A percentile compares a stretch with the other conserved stretches of the same genome.
phyloP scores from a whole-genome alignment of 345 rosid species.

The Euphorbia tirucalli region DNA sequence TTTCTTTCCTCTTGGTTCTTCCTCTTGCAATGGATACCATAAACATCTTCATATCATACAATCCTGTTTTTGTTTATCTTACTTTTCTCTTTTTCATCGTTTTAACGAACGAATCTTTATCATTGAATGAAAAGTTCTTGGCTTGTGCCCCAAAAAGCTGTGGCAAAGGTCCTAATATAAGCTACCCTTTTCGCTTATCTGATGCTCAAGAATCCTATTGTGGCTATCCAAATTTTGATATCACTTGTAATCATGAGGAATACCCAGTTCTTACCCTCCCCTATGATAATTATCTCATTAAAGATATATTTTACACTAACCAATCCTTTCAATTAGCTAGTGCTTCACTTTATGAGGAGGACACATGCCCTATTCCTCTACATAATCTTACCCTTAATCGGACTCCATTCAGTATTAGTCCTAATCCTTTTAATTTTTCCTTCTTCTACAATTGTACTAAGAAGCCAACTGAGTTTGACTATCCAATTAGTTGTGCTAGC shows the following conservation, averaged over 20 bases:
- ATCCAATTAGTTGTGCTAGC: too few species aligned
- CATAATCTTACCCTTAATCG: conserved; percentile 42
- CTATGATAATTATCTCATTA: conserved; percentile 39
- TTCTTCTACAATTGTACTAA: conserved; percentile 54
- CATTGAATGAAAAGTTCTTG: neutral
- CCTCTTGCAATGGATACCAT: conserved; percentile 21
- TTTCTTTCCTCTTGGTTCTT: conserved; percentile 42
- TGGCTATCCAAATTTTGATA: conserved; percentile 49
- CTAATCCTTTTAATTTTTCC: conserved; percentile 22
- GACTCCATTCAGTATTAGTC: conserved; percentile 42
- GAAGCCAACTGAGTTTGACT: too few species aligned
- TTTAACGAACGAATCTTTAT: neutral
- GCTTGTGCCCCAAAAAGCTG: conserved; percentile 21
- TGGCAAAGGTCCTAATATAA: conserved; percentile 45
- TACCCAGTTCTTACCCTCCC: conserved; percentile 44
- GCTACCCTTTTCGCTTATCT: conserved; percentile 51
- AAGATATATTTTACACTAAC: conserved; percentile 35
- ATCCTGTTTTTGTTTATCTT: neutral
- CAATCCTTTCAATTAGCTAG: conserved; percentile 36
- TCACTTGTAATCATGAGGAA: conserved; percentile 35
- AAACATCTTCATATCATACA: neutral
- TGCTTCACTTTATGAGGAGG: conserved; percentile 33
- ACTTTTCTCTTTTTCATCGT: neutral
- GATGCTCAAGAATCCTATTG: conserved; percentile 44
- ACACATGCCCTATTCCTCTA: conserved; percentile 40